Base-by-base conservation (phyloP, 306 rosid species). In the Prunus davidiana region DNA sequence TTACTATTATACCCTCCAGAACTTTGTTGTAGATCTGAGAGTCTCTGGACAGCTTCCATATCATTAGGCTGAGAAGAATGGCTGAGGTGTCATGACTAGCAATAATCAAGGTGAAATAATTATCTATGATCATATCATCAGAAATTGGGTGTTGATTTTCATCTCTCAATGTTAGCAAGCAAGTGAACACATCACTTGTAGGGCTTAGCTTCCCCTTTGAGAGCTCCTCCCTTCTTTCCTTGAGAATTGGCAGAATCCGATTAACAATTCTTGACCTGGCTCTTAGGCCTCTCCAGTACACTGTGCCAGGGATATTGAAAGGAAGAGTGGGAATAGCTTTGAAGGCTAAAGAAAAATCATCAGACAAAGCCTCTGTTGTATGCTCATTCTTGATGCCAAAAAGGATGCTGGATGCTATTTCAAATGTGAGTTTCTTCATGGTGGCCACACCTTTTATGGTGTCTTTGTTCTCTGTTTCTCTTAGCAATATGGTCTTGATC, bases 41-140 rank as follows among this genome's bases (percentile, higher is more conserved):
- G 72, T 85, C 86, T 76, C 64, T 73, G 20, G 91, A 82, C 47
- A 87, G 65, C 86, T 82, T 85, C 87, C 91, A 83, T 38, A 87
- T 81, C 84, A 85, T 78, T 60, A 85, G 56, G 75, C 81, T 85
- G 72, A 85, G 61, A 65, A 85, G 91, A 67, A 79, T 87, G 46
- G 87, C 84, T 71, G 79, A 69, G 1, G 86, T 83, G 74, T 87
- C 91, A 76, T 85, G 81, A 41, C 91, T 73, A 13, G 91, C 91
- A 46, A 85, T 75, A 72, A 87, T 67, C 38, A 85, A 32, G 38
- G 83, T 76, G 62, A 85, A 72, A 76, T 75, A 78, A 57, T 83
- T 85, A 77, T 83, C 91, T 38, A 64, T 60, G 7, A 87, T 83
- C 8, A 66, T 24, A 52, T 80, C 84, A 70, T 87, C 84, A 19